These are phyloP conservation scores for Kurtzmaniella quercitrusa DNA, from an alignment of 1,139 yeast species.

Conservation along the genomic window DNA sequence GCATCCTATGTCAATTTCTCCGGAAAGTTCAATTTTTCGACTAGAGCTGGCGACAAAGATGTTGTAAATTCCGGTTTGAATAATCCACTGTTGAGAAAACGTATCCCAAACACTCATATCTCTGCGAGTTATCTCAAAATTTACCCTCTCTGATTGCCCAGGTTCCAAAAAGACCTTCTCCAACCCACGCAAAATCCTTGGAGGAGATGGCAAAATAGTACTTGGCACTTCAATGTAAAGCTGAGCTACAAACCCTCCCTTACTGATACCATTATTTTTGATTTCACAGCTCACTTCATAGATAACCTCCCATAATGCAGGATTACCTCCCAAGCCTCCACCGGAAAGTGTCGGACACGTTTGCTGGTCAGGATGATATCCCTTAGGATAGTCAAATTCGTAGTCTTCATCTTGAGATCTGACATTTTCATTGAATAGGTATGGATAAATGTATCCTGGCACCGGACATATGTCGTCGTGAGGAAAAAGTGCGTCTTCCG, in stretches of 20 bases:
- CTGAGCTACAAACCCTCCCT: slow-evolving; percentile 55
- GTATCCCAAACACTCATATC: slow-evolving; percentile 63
- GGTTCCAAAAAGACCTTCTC: slow-evolving; percentile 51
- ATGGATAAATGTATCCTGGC: slow-evolving; percentile 52
- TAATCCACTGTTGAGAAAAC: slow-evolving; percentile 55
- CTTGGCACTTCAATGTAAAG: slow-evolving; percentile 55
- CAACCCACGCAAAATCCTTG: slow-evolving; percentile 54
- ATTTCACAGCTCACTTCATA: slow-evolving; percentile 48
- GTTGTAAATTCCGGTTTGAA: slow-evolving; percentile 55
- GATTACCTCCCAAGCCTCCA: slow-evolving; percentile 55
- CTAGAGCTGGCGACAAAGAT: slow-evolving; percentile 53
- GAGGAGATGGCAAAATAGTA: slow-evolving; percentile 40
- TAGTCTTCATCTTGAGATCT: slow-evolving; percentile 36
- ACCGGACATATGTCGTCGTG: slow-evolving; percentile 49
- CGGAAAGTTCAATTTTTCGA: slow-evolving; percentile 46
- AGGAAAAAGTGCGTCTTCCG: slow-evolving; percentile 56
- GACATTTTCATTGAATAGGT: slow-evolving; percentile 44
- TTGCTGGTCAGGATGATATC: slow-evolving; percentile 41
- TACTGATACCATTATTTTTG: slow-evolving; percentile 46
- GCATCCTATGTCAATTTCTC: slow-evolving; percentile 42
- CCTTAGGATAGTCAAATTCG: slow-evolving; percentile 48
- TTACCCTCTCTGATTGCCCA: slow-evolving; percentile 34
- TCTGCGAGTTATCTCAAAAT: slow-evolving; percentile 47
- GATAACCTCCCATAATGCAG: slow-evolving; percentile 41
- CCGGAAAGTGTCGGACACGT: slow-evolving; percentile 46